A percentile compares a stretch with the other conserved stretches of the same genome.
These are phyloP conservation scores for Coniochaeta hoffmannii DNA, from an alignment of 2,329 filamentous ascomycete genomes.

Conservation along the genomic window DNA sequence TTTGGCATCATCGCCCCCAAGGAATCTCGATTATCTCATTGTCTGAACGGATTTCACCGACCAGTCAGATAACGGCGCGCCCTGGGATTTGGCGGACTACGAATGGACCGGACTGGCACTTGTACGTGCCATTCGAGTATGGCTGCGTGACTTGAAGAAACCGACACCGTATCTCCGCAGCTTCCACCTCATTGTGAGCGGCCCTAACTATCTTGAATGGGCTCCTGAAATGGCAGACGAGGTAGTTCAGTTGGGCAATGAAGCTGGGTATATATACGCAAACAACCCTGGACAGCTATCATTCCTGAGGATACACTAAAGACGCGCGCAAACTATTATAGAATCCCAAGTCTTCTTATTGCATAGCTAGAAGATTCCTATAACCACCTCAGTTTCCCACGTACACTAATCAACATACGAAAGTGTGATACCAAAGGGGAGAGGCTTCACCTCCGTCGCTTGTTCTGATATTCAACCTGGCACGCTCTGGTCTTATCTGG, in stretches of 20 bases:
- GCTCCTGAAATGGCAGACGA: not conserved
- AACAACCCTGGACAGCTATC: not conserved
- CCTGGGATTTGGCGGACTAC: not conserved
- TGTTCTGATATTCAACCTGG: not conserved
- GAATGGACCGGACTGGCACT: not conserved
- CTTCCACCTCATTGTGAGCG: not conserved
- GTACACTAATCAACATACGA: not conserved
- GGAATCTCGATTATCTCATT: not conserved
- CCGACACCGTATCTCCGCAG: not conserved
- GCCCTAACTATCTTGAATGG: not conserved
- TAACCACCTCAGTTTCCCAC: not conserved
- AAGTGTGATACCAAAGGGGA: not conserved
- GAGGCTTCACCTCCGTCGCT: not conserved
- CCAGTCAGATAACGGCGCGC: not conserved
- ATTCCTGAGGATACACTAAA: not conserved
- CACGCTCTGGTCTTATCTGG: not conserved
- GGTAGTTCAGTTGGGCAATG: not conserved
- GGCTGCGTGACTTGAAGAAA: not conserved
- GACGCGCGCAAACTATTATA: not conserved
- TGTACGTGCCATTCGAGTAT: not conserved
- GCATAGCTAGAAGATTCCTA: not conserved
- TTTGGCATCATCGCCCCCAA: not conserved
- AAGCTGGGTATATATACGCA: not conserved
- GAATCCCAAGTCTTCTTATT: slow-evolving; percentile 7
- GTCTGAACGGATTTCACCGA: not conserved